phyloP scores from a whole-genome alignment of 2,329 filamentous ascomycete genomes.

The Colletotrichum ledebouriae region DNA sequence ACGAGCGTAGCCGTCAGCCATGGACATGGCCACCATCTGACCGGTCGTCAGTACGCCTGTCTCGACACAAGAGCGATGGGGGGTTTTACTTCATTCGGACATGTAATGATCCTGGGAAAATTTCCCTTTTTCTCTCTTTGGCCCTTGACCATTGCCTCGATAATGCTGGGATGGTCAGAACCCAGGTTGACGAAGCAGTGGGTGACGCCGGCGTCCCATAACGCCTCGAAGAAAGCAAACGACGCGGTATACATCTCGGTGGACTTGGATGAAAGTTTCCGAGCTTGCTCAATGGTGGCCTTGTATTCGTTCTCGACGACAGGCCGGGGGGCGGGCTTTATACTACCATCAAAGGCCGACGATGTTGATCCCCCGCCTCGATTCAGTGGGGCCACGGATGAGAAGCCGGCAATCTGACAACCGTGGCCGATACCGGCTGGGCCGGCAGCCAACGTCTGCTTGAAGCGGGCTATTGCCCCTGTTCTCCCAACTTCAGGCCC shows the following conservation, averaged over 20 bases:
- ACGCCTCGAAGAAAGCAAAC: slow-evolving; percentile 84
- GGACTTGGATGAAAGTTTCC: slow-evolving; percentile 29
- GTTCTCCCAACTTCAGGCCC: slow-evolving; percentile 16
- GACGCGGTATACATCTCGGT: slow-evolving; percentile 77
- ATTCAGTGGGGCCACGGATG: slow-evolving; percentile 30
- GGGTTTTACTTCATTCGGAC: slow-evolving; percentile 74
- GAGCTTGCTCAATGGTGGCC: slow-evolving; percentile 34
- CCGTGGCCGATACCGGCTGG: slow-evolving; percentile 27
- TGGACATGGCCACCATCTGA: slow-evolving; percentile 81
- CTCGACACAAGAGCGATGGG: not conserved
- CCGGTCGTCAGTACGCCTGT: slow-evolving; percentile 1
- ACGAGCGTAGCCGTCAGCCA: slow-evolving; percentile 81
- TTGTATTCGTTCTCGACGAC: slow-evolving; percentile 23
- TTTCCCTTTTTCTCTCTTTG: slow-evolving; percentile 72
- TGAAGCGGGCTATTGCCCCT: slow-evolving; percentile 27
- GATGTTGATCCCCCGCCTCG: slow-evolving; percentile 32
- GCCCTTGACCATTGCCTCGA: slow-evolving; percentile 80
- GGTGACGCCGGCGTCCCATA: slow-evolving; percentile 77
- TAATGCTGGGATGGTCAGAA: slow-evolving; percentile 76
- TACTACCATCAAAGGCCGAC: slow-evolving; percentile 23
- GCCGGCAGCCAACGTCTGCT: slow-evolving; percentile 22
- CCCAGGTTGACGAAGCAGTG: slow-evolving; percentile 74
- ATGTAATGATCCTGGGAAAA: slow-evolving; percentile 78
- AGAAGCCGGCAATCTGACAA: slow-evolving; percentile 35
- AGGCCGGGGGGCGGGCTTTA: slow-evolving; percentile 29